Conservation (phyloP, 768 basidiomycete species). For the Rubroboletus satanas region DNA sequence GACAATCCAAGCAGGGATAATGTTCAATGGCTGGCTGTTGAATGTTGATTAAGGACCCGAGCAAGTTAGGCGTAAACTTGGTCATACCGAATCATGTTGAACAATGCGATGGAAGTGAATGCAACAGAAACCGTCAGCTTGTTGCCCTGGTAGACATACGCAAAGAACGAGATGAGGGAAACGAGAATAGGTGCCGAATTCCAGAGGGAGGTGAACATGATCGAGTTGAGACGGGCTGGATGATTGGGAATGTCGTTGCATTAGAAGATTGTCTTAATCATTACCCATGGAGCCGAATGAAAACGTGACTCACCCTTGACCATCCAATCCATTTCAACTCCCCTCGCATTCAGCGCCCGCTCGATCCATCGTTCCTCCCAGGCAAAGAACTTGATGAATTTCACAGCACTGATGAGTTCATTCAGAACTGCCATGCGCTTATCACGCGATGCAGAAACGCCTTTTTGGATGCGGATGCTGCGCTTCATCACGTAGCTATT, state of each 20-base stretch:
- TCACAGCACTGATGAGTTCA: slow-evolving; percentile 40
- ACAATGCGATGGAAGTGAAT: slow-evolving; percentile 85
- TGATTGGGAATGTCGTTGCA: not conserved
- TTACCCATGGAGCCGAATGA: not conserved
- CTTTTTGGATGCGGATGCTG: slow-evolving; percentile 36
- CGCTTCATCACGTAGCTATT: slow-evolving; percentile 39
- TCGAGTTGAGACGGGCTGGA: slow-evolving; percentile 63
- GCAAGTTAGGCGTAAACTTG: not conserved
- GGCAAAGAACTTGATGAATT: slow-evolving; percentile 44
- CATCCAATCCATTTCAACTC: slow-evolving; percentile 73
- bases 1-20: slow-evolving; percentile 78
- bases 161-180: slow-evolving; percentile 75
- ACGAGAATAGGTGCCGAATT: slow-evolving; percentile 72
- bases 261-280: not conserved
- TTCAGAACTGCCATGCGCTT: slow-evolving; percentile 43
- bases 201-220: slow-evolving; percentile 74
- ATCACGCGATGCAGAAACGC: slow-evolving; percentile 35
- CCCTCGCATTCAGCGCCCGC: slow-evolving; percentile 46
- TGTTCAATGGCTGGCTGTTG: slow-evolving; percentile 61
- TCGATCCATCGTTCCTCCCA: slow-evolving; percentile 44
- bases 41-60: not conserved
- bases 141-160: slow-evolving; percentile 67
- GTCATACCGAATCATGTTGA: slow-evolving; percentile 72
- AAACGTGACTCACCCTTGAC: slow-evolving; percentile 48
- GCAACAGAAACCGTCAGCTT: slow-evolving; percentile 75